Evolutionary conservation across 2,329 filamentous ascomycete species (phyloP).

Genomic region (Xylariaceae sp.): DNA sequence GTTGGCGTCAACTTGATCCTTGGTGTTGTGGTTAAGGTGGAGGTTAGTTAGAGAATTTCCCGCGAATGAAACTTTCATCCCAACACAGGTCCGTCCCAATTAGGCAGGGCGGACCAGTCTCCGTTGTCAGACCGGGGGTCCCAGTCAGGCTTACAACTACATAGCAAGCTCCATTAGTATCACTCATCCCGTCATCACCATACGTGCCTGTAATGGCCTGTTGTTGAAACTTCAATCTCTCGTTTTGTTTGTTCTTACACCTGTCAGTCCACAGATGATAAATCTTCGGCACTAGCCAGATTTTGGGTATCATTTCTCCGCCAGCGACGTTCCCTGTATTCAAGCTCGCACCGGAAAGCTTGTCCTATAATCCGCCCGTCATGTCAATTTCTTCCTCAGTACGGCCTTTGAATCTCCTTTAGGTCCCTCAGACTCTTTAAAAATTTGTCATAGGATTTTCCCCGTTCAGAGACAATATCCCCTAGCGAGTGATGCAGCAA

Average conservation of each 20-base stretch:
- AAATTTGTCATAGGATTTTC: background rate
- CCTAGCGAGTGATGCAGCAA: slow-evolving; percentile 17
- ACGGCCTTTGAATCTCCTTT: background rate
- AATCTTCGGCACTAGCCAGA: too few relatives aligned
- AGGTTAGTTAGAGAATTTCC: slow-evolving; percentile 22
- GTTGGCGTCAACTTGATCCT: slow-evolving; percentile 11
- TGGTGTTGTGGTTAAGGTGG: slow-evolving; percentile 12
- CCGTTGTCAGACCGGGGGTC: slow-evolving; percentile 17
- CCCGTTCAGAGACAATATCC: slow-evolving; percentile 16
- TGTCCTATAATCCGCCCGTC: slow-evolving; percentile 1
- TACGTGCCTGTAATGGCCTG: background rate
- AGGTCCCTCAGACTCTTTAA: background rate
- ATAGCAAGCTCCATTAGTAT: slow-evolving; percentile 1
- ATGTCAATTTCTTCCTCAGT: slow-evolving; percentile 1
- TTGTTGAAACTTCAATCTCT: too few relatives aligned
- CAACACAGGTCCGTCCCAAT: slow-evolving; percentile 19
- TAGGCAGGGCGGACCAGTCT: slow-evolving; percentile 26
- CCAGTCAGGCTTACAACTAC: slow-evolving; percentile 1
- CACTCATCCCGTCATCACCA: background rate
- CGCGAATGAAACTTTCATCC: slow-evolving; percentile 28
- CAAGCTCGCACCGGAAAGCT: background rate
- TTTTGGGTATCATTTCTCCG: background rate
- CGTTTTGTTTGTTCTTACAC: too few relatives aligned
- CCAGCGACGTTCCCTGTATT: background rate
- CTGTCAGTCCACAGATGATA: too few relatives aligned